These are phyloP conservation scores for Coemansia sp. DNA, from an alignment of 192 early-diverging fungal species.

Conservation along the genomic window DNA sequence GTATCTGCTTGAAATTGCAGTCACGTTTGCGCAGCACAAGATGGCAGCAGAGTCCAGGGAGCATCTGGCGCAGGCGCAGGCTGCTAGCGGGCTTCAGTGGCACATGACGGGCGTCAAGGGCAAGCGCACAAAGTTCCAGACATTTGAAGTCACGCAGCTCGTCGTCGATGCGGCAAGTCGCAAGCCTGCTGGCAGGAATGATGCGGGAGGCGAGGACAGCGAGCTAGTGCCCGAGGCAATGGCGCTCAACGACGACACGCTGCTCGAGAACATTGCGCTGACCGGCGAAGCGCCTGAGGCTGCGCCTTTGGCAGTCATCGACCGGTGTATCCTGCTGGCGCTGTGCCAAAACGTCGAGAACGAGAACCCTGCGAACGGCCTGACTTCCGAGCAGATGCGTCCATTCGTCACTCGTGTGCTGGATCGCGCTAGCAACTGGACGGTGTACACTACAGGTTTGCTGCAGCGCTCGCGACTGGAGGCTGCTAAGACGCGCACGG, in stretches of 20 bases:
- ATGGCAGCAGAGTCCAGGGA: conserved; percentile 65
- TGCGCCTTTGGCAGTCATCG: conserved; percentile 63
- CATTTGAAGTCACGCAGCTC: conserved; percentile 83
- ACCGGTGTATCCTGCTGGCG: conserved; percentile 88
- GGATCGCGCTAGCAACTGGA: conserved; percentile 96
- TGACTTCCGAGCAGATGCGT: conserved; percentile 94
- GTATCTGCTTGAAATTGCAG: conserved; percentile 74
- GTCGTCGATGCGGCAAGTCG: conserved; percentile 84
- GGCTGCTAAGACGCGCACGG: conserved; percentile 76
- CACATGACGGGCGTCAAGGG: conserved; percentile 87
- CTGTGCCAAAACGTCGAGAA: conserved; percentile 93
- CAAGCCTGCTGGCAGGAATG: conserved; percentile 19
- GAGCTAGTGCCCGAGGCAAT: conserved; percentile 69
- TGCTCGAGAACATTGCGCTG: conserved; percentile 80
- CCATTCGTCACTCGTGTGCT: conserved; percentile 90
- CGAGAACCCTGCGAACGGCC: conserved; percentile 87
- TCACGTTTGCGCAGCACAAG: conserved; percentile 75
- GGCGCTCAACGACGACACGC: conserved; percentile 84
- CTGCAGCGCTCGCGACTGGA: conserved; percentile 90
- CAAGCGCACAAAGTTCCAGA: conserved; percentile 90
- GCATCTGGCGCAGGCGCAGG: conserved; percentile 71
- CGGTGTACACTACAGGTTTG: conserved; percentile 94
- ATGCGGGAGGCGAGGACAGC: conserved; percentile 24
- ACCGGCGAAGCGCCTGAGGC: conserved; percentile 50
- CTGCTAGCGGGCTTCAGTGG: conserved; percentile 77